A percentile compares a stretch with the other conserved stretches of the same genome.
These are phyloP conservation scores for Urtica urens DNA, from an alignment of 306 rosid species.

Conservation along the genomic window DNA sequence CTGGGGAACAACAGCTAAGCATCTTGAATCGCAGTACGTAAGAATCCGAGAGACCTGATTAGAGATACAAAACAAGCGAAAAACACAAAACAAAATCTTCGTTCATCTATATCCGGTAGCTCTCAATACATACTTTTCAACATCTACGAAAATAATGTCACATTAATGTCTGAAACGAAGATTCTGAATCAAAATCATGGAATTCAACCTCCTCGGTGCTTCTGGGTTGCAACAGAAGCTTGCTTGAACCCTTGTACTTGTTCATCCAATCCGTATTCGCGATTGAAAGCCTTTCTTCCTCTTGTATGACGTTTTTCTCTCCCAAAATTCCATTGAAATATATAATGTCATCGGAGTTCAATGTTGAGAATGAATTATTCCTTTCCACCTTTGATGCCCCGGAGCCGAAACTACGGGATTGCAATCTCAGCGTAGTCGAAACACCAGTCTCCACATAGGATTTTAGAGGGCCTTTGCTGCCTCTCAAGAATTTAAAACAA, in stretches of 20 bases:
- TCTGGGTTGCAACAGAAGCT: slow-evolving; percentile 60
- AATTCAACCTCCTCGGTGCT: slow-evolving; percentile 64
- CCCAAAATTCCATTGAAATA: slow-evolving; percentile 61
- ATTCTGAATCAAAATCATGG: neutral
- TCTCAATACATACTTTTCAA: neutral
- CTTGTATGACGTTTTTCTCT: slow-evolving; percentile 61
- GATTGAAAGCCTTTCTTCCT: slow-evolving; percentile 53
- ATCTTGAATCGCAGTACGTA: slow-evolving; percentile 68
- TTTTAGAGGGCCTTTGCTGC: slow-evolving; percentile 1
- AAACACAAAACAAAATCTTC: neutral
- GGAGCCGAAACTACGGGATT: slow-evolving; percentile 34
- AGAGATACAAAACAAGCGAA: slow-evolving; percentile 5
- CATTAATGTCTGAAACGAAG: neutral
- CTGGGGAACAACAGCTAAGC: slow-evolving; percentile 90
- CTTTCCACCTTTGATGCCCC: slow-evolving; percentile 32
- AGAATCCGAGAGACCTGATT: slow-evolving; percentile 82
- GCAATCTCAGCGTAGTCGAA: slow-evolving; percentile 15
- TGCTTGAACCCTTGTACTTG: slow-evolving; percentile 73
- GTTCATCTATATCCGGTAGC: neutral
- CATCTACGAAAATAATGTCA: neutral
- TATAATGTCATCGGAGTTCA: slow-evolving; percentile 55
- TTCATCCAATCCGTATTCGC: slow-evolving; percentile 92
- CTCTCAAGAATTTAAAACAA: slow-evolving; percentile 18
- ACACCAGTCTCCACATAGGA: slow-evolving; percentile 15
- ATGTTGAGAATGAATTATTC: slow-evolving; percentile 40